phyloP scores from a whole-genome alignment of 2,329 filamentous ascomycete species.

The Trichoderma hamatum region DNA sequence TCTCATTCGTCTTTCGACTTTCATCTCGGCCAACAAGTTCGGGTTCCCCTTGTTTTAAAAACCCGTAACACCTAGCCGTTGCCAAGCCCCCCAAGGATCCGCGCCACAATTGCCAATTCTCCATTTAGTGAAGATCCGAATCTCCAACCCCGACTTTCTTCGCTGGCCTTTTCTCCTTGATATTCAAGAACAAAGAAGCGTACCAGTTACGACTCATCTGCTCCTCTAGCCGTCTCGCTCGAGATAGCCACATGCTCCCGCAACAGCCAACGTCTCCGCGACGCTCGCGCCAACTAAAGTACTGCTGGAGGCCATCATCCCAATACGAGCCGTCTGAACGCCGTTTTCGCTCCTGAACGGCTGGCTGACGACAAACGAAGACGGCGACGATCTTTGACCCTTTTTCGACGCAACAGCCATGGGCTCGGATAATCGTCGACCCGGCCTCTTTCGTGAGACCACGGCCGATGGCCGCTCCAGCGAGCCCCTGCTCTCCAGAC shows the following conservation, averaged over 20 bases:
- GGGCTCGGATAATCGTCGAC: slow-evolving; percentile 49
- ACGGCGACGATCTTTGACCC: slow-evolving; percentile 20
- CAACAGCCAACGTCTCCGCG: slow-evolving; percentile 18
- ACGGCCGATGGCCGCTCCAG: slow-evolving; percentile 49
- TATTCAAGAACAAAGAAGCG: not conserved
- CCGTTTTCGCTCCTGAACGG: slow-evolving; percentile 36
- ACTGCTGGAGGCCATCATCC: slow-evolving; percentile 34
- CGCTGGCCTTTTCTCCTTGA: not conserved
- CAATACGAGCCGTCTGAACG: slow-evolving; percentile 34
- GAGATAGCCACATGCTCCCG: slow-evolving; percentile 35
- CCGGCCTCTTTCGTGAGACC: slow-evolving; percentile 49
- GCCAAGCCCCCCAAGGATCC: slow-evolving; percentile 5
- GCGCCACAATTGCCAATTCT: slow-evolving; percentile 11
- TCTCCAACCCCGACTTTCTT: not conserved
- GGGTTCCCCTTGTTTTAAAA: not conserved
- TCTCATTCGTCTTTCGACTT: not conserved
- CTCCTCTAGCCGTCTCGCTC: slow-evolving; percentile 25
- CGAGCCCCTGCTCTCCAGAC: slow-evolving; percentile 47
- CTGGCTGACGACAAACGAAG: slow-evolving; percentile 31
- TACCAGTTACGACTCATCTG: slow-evolving; percentile 18
- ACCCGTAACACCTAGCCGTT: not conserved
- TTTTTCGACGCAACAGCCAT: slow-evolving; percentile 36
- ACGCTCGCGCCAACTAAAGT: slow-evolving; percentile 33
- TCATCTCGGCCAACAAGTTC: not conserved
- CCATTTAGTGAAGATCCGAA: slow-evolving; percentile 6